These are phyloP conservation scores for Pyricularia grisea DNA, from an alignment of 2,329 filamentous ascomycete species.

Conservation along the genomic window DNA sequence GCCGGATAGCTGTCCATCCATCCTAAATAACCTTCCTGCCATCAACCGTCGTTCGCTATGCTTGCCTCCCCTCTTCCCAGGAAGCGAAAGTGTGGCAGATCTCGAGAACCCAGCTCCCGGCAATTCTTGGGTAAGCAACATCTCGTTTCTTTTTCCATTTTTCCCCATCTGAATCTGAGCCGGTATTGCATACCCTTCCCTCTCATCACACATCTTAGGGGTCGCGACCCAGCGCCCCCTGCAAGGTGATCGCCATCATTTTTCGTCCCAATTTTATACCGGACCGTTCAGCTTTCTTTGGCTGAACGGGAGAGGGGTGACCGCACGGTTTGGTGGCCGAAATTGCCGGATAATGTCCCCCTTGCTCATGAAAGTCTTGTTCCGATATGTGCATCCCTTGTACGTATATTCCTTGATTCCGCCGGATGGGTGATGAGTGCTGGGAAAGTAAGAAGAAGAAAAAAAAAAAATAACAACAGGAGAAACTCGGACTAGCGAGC, in stretches of 20 bases:
- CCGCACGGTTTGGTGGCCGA: not conserved
- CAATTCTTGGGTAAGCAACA: not conserved
- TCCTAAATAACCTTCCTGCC: not conserved
- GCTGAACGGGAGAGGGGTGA: not conserved
- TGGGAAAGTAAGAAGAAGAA: no score
- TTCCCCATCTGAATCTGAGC: not conserved
- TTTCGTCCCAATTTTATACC: not conserved
- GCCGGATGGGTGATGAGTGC: no score
- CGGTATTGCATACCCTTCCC: not conserved
- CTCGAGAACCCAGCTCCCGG: not conserved
- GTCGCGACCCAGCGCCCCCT: not conserved
- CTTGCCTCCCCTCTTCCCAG: not conserved
- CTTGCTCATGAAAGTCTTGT: not conserved
- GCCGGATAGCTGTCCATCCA: not conserved
- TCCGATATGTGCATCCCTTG: not conserved
- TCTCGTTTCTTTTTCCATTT: not conserved
- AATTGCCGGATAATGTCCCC: not conserved
- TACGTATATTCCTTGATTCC: not conserved
- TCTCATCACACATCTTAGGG: not conserved
- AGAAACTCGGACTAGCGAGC: not conserved
- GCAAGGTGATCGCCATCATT: not conserved
- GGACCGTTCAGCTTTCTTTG: not conserved
- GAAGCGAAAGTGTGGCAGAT: not conserved
- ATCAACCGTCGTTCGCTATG: not conserved
- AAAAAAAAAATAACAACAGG: no score